These are phyloP conservation scores for Rhizophora apiculata DNA, from an alignment of 345 rosid species.

Conservation along the genomic window DNA sequence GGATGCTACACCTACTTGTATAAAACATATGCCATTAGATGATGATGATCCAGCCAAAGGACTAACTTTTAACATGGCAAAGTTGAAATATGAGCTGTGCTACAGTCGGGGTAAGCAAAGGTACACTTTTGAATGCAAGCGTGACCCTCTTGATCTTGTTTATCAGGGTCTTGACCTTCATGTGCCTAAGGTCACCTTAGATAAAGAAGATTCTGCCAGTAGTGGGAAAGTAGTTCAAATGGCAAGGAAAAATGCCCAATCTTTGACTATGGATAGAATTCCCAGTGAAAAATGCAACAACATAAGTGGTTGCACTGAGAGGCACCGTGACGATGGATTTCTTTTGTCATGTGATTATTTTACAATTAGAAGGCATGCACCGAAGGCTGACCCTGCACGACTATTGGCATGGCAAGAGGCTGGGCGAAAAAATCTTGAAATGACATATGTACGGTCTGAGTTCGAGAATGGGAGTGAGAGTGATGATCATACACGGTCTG, in stretches of 20 bases:
- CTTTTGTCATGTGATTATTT: slow-evolving; percentile 88
- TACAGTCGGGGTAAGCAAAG: slow-evolving; percentile 85
- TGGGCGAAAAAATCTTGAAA: slow-evolving; percentile 91
- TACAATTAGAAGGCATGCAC: slow-evolving; percentile 92
- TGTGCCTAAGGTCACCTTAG: slow-evolving; percentile 64
- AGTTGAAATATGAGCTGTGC: slow-evolving; percentile 78
- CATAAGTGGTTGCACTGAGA: slow-evolving; percentile 48
- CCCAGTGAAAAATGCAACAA: slow-evolving; percentile 53
- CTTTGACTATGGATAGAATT: slow-evolving; percentile 57
- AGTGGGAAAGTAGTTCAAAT: slow-evolving; percentile 48
- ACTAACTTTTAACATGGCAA: slow-evolving; percentile 70
- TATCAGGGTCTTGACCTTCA: slow-evolving; percentile 94
- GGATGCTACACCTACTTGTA: slow-evolving; percentile 69
- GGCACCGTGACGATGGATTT: slow-evolving; percentile 88
- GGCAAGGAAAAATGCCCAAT: slow-evolving; percentile 56
- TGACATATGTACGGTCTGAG: slow-evolving; percentile 91
- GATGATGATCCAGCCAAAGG: slow-evolving; percentile 96
- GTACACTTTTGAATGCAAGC: slow-evolving; percentile 82
- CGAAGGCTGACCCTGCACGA: slow-evolving; percentile 84
- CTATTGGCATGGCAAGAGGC: slow-evolving; percentile 98
- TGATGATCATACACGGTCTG: slow-evolving; percentile 86
- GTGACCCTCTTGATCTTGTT: slow-evolving; percentile 93
- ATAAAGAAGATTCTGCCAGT: slow-evolving; percentile 54
- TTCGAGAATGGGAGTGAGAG: slow-evolving; percentile 97
- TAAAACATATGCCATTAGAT: slow-evolving; percentile 73